Conservation (phyloP, 2,329 filamentous ascomycete genomes). For the Epichloe sibirici region DNA sequence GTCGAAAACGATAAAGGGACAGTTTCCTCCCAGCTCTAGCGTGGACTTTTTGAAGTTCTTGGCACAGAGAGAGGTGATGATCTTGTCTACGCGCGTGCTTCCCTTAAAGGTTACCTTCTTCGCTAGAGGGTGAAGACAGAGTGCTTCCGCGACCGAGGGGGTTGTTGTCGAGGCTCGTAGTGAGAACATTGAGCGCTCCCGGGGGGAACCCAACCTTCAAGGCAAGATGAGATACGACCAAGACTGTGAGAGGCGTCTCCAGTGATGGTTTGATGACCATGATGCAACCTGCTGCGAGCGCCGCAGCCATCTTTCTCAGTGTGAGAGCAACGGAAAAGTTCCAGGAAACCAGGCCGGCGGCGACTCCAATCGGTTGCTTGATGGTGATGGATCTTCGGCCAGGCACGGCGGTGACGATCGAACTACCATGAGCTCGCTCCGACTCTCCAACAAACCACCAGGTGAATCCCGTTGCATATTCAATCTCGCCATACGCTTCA, state of each 20-base stretch:
- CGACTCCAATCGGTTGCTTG: slow-evolving; percentile 36
- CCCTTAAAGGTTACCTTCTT: slow-evolving; percentile 69
- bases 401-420: slow-evolving; percentile 46
- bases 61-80: slow-evolving; percentile 47
- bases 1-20: slow-evolving; percentile 51
- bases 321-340: slow-evolving; percentile 48
- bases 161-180: slow-evolving; percentile 34
- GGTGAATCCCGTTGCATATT: slow-evolving; percentile 40
- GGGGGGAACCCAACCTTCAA: slow-evolving; percentile 54
- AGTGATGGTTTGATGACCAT: slow-evolving; percentile 65
- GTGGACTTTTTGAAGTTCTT: slow-evolving; percentile 54
- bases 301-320: slow-evolving; percentile 34
- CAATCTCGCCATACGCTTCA: slow-evolving; percentile 42
- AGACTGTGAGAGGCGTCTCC: slow-evolving; percentile 61
- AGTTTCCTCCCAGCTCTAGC: slow-evolving; percentile 61
- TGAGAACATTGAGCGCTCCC: slow-evolving; percentile 49
- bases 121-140: slow-evolving; percentile 32
- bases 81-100: slow-evolving; percentile 55
- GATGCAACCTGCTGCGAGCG: slow-evolving; percentile 61
- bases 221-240: slow-evolving; percentile 56
- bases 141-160: slow-evolving; percentile 30
- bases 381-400: slow-evolving; percentile 56
- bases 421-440: slow-evolving; percentile 41
- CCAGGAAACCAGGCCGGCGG: slow-evolving; percentile 29
- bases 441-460: slow-evolving; percentile 46